Evolutionary conservation across 2,329 filamentous ascomycete species (phyloP).

Genomic region (Ophiostoma pallidulum): DNA sequence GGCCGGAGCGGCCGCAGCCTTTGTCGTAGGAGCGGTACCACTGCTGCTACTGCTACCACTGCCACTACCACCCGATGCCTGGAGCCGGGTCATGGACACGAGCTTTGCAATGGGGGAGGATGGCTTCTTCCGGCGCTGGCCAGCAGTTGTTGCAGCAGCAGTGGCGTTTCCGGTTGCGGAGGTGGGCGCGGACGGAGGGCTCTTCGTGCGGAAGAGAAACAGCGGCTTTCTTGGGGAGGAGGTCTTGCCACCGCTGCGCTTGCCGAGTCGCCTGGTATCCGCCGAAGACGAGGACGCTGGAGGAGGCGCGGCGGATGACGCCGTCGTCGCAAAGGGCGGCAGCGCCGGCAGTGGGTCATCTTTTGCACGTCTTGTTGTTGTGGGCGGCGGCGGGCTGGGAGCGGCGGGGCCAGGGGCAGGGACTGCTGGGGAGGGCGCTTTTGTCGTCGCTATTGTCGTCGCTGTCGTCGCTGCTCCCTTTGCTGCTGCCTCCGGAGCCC

Average conservation of each 20-base stretch:
- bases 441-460: too few species aligned
- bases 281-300: too few species aligned
- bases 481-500: not conserved
- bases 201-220: constrained; percentile 1
- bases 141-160: not conserved
- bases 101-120: not conserved
- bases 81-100: too few species aligned
- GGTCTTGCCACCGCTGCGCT: too few species aligned
- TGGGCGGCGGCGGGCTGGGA: not conserved
- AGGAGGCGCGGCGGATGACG: too few species aligned
- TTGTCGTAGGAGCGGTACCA: not conserved
- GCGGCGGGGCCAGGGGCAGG: too few species aligned
- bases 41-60: too few species aligned
- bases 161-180: not conserved
- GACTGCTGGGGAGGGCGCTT: too few species aligned
- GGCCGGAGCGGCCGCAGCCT: not conserved
- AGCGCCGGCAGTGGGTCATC: constrained; percentile 4
- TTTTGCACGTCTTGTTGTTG: not conserved
- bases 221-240: not conserved
- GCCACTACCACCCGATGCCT: too few species aligned
- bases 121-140: too few species aligned
- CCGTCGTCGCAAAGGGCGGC: too few species aligned
- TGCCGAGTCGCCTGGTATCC: too few species aligned
- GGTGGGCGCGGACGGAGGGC: not conserved
- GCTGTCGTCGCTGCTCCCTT: not conserved